Evolutionary conservation across 306 rosid genomes (phyloP).

Genomic region (Neltuma alba): DNA sequence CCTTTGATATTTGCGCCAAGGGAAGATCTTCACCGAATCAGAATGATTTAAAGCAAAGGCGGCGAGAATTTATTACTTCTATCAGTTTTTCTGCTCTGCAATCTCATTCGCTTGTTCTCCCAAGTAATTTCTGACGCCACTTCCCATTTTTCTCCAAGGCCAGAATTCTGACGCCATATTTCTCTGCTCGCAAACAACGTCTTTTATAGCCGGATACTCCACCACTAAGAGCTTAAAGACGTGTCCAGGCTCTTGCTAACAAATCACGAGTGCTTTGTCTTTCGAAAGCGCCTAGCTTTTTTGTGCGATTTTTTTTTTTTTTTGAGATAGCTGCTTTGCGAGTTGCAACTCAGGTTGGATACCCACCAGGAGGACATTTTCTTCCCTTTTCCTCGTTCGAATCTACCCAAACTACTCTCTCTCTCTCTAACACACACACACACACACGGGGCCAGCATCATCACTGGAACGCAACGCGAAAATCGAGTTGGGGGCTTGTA

Average conservation of each 20-base stretch:
- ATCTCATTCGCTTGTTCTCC: constrained; percentile 26
- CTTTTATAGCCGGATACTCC: not conserved
- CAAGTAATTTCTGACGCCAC: not conserved
- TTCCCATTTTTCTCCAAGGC: not conserved
- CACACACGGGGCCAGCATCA: constrained; percentile 46
- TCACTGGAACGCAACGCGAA: constrained; percentile 21
- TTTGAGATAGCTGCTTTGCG: not conserved
- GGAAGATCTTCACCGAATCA: constrained; percentile 64
- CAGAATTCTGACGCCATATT: not conserved
- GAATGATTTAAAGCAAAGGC: constrained; percentile 66
- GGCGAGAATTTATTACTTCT: constrained; percentile 62
- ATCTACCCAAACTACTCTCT: not conserved
- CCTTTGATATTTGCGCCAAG: constrained; percentile 76
- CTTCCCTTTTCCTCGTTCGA: too few relatives aligned
- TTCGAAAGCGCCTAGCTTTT: not conserved
- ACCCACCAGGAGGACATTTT: not conserved
- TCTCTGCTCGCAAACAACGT: not conserved
- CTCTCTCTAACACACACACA: not conserved
- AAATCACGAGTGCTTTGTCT: constrained; percentile 9
- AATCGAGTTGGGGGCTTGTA: not conserved
- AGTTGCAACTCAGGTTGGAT: not conserved
- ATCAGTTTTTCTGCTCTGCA: not conserved
- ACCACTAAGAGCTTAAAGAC: constrained; percentile 15
- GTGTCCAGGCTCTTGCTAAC: constrained; percentile 21
- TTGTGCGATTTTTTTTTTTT: not conserved